Evolutionary conservation across 169 alveolate genomes (phyloP).

Genomic region (Cryptosporidium ryanae): DNA sequence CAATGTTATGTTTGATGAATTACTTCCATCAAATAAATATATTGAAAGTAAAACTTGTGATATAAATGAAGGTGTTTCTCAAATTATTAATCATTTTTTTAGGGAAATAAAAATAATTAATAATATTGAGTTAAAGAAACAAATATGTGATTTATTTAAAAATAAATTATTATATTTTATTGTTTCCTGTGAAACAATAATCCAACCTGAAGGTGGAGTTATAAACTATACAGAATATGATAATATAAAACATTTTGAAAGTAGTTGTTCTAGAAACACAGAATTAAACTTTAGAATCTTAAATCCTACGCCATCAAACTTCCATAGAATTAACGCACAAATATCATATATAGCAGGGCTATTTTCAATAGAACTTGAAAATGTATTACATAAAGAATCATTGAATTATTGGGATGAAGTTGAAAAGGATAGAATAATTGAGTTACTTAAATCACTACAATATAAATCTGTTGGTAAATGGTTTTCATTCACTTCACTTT

Average conservation of each 20-base stretch:
- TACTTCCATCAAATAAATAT: constrained; percentile 6
- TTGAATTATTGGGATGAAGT: not conserved
- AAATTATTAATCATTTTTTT: not conserved
- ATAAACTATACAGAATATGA: constrained; percentile 1
- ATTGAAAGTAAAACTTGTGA: not conserved
- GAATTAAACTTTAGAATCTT: not conserved
- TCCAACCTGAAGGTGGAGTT: constrained; percentile 71
- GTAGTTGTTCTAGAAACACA: not conserved
- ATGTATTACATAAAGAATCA: constrained; percentile 8
- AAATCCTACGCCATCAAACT: constrained; percentile 28
- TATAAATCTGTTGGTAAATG: constrained; percentile 51
- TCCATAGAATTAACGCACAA: constrained; percentile 19
- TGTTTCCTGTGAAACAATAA: constrained; percentile 43
- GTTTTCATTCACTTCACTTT: constrained; percentile 14
- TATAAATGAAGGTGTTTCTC: not conserved
- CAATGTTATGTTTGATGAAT: constrained; percentile 6
- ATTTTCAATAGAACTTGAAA: constrained; percentile 25
- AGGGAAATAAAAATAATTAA: not conserved
- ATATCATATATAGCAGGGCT: constrained; percentile 17
- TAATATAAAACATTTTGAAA: not conserved
- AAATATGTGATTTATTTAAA: constrained; percentile 29
- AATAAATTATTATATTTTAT: constrained; percentile 43
- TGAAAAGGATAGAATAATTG: constrained; percentile 15
- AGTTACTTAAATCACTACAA: constrained; percentile 36
- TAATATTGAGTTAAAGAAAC: not conserved